Percentiles rank a stretch among this genome's conserved stretches.
Evolutionary conservation across 192 early-diverging fungal species (phyloP).

Genomic region (Rhizoclosmatium globosum): DNA sequence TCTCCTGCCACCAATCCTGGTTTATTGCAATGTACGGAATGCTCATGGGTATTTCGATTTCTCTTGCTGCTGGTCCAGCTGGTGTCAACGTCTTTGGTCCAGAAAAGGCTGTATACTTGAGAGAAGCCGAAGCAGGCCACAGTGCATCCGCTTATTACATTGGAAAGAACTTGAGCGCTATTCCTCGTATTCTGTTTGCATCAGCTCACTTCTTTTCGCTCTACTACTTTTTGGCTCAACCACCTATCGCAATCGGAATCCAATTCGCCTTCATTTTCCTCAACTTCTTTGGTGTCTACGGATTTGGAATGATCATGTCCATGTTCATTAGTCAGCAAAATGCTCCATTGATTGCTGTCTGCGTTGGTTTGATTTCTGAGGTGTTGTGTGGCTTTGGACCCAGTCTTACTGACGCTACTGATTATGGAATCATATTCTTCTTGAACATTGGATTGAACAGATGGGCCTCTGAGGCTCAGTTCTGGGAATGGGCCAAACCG

Average conservation of each 20-base stretch:
- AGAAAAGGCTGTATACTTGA: slow-evolving; percentile 56
- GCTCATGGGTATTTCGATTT: slow-evolving; percentile 45
- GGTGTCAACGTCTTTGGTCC: slow-evolving; percentile 59
- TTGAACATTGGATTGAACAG: slow-evolving; percentile 42
- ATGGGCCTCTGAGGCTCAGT: slow-evolving; percentile 45
- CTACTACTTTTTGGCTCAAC: slow-evolving; percentile 38
- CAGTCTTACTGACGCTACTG: slow-evolving; percentile 28
- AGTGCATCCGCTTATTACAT: slow-evolving; percentile 30
- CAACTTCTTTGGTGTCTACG: slow-evolving; percentile 49
- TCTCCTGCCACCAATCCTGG: slow-evolving; percentile 38
- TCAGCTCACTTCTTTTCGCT: slow-evolving; percentile 43
- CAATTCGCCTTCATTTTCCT: slow-evolving; percentile 39
- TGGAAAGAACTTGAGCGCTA: slow-evolving; percentile 42
- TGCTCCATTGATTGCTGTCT: slow-evolving; percentile 43
- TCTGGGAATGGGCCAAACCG: slow-evolving; percentile 21
- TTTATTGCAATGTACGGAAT: slow-evolving; percentile 38
- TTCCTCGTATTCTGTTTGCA: slow-evolving; percentile 40
- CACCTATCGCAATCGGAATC: slow-evolving; percentile 28
- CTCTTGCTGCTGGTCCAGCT: slow-evolving; percentile 51
- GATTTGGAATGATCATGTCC: slow-evolving; percentile 36
- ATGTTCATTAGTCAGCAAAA: slow-evolving; percentile 45
- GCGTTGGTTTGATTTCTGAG: slow-evolving; percentile 30
- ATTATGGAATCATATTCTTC: slow-evolving; percentile 31
- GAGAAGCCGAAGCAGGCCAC: slow-evolving; percentile 58
- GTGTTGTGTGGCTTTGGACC: slow-evolving; percentile 49